Percentiles rank a stretch among this genome's conserved stretches.
Conservation (phyloP, 1,139 yeast species). For the Yamadazyma triangularis region DNA sequence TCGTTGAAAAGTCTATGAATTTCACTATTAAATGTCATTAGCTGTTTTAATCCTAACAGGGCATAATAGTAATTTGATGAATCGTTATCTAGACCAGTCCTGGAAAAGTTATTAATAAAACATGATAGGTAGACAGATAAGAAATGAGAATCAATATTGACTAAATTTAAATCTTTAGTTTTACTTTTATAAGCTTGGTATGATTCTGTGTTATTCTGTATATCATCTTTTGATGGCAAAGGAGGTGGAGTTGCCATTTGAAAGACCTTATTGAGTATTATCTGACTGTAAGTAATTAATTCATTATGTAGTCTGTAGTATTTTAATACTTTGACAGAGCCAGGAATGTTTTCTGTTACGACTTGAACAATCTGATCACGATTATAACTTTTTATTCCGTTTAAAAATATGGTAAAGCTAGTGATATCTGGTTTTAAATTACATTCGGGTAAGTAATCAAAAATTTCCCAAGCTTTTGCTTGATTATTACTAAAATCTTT, state of each 20-base stretch:
- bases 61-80: slow-evolving; percentile 2
- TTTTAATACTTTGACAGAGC: slow-evolving; percentile 17
- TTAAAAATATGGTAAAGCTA: slow-evolving; percentile 38
- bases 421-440: slow-evolving; percentile 28
- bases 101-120: slow-evolving; percentile 23
- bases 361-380: slow-evolving; percentile 16
- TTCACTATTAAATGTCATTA: slow-evolving; percentile 4
- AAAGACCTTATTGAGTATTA: slow-evolving; percentile 9
- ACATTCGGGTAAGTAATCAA: slow-evolving; percentile 22
- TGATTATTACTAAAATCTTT: slow-evolving; percentile 32
- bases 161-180: slow-evolving; percentile 11
- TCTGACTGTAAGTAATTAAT: slow-evolving; percentile 24
- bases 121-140: slow-evolving; percentile 28
- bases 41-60: slow-evolving; percentile 3
- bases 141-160: slow-evolving; percentile 29
- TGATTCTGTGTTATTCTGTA: slow-evolving; percentile 15
- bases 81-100: slow-evolving; percentile 19
- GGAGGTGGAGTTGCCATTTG: slow-evolving; percentile 29
- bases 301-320: slow-evolving; percentile 27
- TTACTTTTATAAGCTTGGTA: slow-evolving; percentile 14
- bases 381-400: slow-evolving; percentile 29
- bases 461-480: slow-evolving; percentile 35
- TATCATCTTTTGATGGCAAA: slow-evolving; percentile 28
- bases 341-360: slow-evolving; percentile 13
- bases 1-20: slow-evolving; percentile 4